Evolutionary conservation across 2,329 filamentous ascomycete genomes (phyloP).

Genomic region (Venturiaceae sp.): DNA sequence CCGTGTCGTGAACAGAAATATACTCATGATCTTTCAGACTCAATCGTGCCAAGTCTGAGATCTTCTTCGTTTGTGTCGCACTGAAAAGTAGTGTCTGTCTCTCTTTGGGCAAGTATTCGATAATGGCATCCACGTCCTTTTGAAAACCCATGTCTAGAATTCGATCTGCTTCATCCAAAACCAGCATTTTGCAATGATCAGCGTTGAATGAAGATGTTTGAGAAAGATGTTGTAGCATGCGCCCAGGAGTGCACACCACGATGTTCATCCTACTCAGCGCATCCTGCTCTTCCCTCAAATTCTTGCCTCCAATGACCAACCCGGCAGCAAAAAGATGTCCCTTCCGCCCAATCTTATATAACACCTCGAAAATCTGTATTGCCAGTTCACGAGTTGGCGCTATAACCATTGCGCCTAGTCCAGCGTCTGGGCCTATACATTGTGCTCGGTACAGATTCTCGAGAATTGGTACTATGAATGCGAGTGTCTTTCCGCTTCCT

Average conservation of each 20-base stretch:
- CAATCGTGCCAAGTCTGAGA: conserved; percentile 82
- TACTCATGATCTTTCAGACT: conserved; percentile 90
- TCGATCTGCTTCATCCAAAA: conserved; percentile 90
- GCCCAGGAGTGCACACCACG: conserved; percentile 84
- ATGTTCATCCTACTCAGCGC: conserved; percentile 91
- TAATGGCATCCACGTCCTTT: conserved; percentile 76
- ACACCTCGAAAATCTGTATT: conserved; percentile 91
- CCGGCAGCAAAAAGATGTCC: conserved; percentile 84
- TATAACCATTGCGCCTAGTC: conserved; percentile 83
- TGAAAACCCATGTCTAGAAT: conserved; percentile 99
- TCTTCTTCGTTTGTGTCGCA: conserved; percentile 89
- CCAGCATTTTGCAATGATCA: conserved; percentile 83
- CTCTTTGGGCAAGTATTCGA: conserved; percentile 78
- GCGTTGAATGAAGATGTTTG: conserved; percentile 86
- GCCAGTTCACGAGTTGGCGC: conserved; percentile 91
- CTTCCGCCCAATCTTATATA: conserved; percentile 79
- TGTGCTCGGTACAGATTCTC: conserved; percentile 83
- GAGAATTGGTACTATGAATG: conserved; percentile 83
- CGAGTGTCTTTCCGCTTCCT: conserved; percentile 88
- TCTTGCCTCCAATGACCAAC: conserved; percentile 88
- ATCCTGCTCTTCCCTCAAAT: conserved; percentile 75
- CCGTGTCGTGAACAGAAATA: conserved; percentile 82
- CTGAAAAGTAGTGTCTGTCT: conserved; percentile 92
- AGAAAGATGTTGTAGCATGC: conserved; percentile 91
- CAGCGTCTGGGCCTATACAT: conserved; percentile 80